Evolutionary conservation across 2,329 filamentous ascomycete species (phyloP), one percentile per base, ranked within the genome.

Genomic region (Delphinella strobiligena): DNA sequence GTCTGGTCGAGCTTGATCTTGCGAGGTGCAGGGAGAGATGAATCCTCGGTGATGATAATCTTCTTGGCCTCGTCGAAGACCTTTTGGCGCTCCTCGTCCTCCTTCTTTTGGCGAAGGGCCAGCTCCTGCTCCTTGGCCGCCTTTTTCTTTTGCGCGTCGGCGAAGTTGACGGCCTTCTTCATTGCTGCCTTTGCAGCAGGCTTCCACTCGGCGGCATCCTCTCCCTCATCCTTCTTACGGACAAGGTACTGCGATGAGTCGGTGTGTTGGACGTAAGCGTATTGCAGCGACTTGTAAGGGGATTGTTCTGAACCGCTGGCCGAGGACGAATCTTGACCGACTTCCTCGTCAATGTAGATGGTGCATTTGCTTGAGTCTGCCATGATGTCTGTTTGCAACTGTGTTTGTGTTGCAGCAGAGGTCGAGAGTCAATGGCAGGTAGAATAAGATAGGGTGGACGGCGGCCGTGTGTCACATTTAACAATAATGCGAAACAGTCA

Each of bases 51-150:
- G 44, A 82, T 66, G 43, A 80, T 64, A 47, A 89, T 71, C 62
- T 84, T 83, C 70, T 87, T 88, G 27, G 84, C 82, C 50, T 88
- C 82, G 56, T 93, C 85, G 22, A 93, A 68, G 22, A 84, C 69
- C 57, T 75, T 73, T 47, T 78, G 69, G 39, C 81, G 75, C 55
- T 81, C 78, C 49, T 79, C 75, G 45, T 79, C 75, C 58, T 82
- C 78, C 61, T 85, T 78, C 54, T 79, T 76, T 60, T 85, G 77
- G 40, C 79, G 73, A 34, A 80, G 76, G 40, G 78, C 80, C 47
- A 77, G 66, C 55, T 87, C 80, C 50, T 80, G 72, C 60, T 82
- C 82, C 64, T 86, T 87, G 51, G 75, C 75, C 33, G 81, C 72
- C 71, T 93, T 93, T 72, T 86, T 88, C 73, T 85, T 82, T 61